Percentiles rank a stretch among this genome's conserved stretches.
These are phyloP conservation scores for Fusarium denticulatum DNA, from an alignment of 2,329 filamentous ascomycete genomes.

Conservation along the genomic window DNA sequence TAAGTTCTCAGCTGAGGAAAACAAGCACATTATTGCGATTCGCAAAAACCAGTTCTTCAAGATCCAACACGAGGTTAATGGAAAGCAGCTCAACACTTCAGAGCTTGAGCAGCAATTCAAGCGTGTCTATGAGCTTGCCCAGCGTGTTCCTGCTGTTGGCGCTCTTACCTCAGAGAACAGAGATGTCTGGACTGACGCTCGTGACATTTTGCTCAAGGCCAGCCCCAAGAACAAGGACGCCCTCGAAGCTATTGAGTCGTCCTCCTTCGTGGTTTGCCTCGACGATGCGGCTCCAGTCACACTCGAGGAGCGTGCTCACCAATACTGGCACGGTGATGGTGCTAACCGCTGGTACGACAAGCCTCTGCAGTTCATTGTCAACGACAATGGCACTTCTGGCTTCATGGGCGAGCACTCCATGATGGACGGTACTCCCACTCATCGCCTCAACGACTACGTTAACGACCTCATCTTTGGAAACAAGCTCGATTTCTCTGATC, in stretches of 20 bases:
- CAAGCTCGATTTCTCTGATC: conserved; percentile 88
- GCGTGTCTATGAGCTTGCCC: conserved; percentile 80
- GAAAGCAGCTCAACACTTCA: conserved; percentile 84
- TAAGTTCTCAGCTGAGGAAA: conserved; percentile 78
- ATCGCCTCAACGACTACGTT: conserved; percentile 94
- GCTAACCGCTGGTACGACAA: conserved; percentile 98
- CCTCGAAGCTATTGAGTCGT: conserved; percentile 84
- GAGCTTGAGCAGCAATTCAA: conserved; percentile 93
- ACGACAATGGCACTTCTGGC: conserved; percentile 96
- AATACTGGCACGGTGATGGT: conserved; percentile 99
- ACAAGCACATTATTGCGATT: conserved; percentile 89
- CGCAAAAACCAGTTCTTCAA: conserved; percentile 99
- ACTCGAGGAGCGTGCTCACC: conserved; percentile 91
- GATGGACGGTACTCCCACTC: conserved; percentile 99
- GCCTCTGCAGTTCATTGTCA: conserved; percentile 96
- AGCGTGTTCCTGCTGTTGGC: conserved; percentile 79
- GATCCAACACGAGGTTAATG: conserved; percentile 81
- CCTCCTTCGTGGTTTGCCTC: conserved; percentile 91
- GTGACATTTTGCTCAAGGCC: conserved; percentile 78
- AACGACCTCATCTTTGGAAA: conserved; percentile 93
- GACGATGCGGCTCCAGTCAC: conserved; percentile 93
- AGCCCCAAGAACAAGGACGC: conserved; percentile 80
- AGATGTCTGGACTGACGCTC: conserved; percentile 89
- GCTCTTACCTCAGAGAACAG: conserved; percentile 91
- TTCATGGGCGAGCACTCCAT: conserved; percentile 99